phyloP scores from a whole-genome alignment of 129 eudicot genomes.

The Logfia minima region DNA sequence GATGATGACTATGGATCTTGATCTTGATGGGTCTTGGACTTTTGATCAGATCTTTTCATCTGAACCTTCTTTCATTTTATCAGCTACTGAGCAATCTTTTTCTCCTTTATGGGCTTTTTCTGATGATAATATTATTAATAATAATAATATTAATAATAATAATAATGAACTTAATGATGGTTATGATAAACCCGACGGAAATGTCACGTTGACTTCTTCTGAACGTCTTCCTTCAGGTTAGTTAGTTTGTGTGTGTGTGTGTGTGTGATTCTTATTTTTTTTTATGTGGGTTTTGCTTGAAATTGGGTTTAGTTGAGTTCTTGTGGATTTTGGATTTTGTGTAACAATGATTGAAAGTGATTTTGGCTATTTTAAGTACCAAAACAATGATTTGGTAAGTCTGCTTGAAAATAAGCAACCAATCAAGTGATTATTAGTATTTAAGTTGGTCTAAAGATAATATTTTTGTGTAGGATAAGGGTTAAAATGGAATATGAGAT shows the following conservation, averaged over 20 bases:
- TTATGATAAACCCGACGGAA: slow-evolving; percentile 29
- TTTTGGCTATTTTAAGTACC: slow-evolving; percentile 10
- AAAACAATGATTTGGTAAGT: not conserved
- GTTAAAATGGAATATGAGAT: not conserved
- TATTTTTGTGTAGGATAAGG: not conserved
- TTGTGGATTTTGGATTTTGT: not conserved
- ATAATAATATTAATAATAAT: slow-evolving; percentile 7
- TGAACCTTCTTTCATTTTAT: slow-evolving; percentile 53
- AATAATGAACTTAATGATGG: slow-evolving; percentile 14
- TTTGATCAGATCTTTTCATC: slow-evolving; percentile 73
- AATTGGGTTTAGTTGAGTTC: not conserved
- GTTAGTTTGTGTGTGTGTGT: slow-evolving; percentile 20
- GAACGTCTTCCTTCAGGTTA: slow-evolving; percentile 30
- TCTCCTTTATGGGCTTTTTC: slow-evolving; percentile 83
- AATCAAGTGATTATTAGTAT: not conserved
- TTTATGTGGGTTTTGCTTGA: not conserved
- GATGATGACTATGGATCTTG: slow-evolving; percentile 72
- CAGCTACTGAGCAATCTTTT: slow-evolving; percentile 64
- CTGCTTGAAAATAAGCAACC: not conserved
- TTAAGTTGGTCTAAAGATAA: not conserved
- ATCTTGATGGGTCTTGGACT: slow-evolving; percentile 75
- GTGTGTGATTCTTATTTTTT: not conserved
- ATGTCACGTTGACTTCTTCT: slow-evolving; percentile 34
- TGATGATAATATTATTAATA: slow-evolving; percentile 30
- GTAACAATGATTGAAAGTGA: not conserved